Conservation (phyloP, 208 protist species). For the Trypanosoma mega region DNA sequence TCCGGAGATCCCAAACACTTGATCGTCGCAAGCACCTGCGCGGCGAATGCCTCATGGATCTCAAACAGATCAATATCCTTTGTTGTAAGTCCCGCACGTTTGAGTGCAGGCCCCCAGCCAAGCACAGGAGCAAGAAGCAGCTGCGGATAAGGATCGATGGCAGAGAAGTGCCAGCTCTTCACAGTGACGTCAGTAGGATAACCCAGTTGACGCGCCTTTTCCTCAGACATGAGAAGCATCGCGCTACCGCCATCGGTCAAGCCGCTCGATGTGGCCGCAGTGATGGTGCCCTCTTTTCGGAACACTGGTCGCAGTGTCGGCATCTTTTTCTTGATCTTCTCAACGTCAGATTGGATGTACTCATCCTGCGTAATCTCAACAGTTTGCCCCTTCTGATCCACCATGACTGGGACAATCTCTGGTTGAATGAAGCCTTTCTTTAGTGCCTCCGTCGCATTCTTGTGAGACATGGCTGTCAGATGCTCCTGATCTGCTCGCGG, state of each 20-base stretch:
- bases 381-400: slow-evolving; percentile 41
- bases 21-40: slow-evolving; percentile 83
- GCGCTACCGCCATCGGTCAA: slow-evolving; percentile 83
- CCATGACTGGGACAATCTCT: slow-evolving; percentile 62
- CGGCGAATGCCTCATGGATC: slow-evolving; percentile 89
- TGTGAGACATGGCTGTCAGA: slow-evolving; percentile 64
- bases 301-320: slow-evolving; percentile 70
- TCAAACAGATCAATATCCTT: slow-evolving; percentile 88
- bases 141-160: slow-evolving; percentile 88
- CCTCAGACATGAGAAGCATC: slow-evolving; percentile 86
- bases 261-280: slow-evolving; percentile 68
- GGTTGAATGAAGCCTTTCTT: slow-evolving; percentile 72
- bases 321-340: slow-evolving; percentile 66
- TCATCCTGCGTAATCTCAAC: slow-evolving; percentile 57
- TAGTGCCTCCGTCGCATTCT: slow-evolving; percentile 57
- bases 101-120: slow-evolving; percentile 66
- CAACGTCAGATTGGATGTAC: slow-evolving; percentile 57
- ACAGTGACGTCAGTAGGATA: slow-evolving; percentile 68
- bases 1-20: slow-evolving; percentile 66
- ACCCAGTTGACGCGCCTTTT: slow-evolving; percentile 74
- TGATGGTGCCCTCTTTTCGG: slow-evolving; percentile 81
- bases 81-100: slow-evolving; percentile 62
- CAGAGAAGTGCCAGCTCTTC: slow-evolving; percentile 68
- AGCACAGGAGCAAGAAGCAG: slow-evolving; percentile 82
- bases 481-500: slow-evolving; percentile 66